Evolutionary conservation across 805 yeast species (phyloP).

Genomic region (Yamadazyma sp.): DNA sequence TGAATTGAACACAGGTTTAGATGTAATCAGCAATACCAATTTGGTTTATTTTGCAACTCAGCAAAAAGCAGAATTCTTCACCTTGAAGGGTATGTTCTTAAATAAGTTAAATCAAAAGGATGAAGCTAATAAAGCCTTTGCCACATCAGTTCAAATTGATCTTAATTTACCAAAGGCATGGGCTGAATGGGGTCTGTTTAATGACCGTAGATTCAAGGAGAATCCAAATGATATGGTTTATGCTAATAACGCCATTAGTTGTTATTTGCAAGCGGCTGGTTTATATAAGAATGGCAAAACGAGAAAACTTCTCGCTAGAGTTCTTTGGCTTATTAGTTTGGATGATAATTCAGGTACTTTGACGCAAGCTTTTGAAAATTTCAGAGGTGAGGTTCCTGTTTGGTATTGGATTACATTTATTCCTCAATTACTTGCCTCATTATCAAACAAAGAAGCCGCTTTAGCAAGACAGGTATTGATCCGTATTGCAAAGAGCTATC

Average conservation of each 20-base stretch:
- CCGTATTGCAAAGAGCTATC: constrained; percentile 92
- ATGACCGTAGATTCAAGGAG: constrained; percentile 83
- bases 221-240: constrained; percentile 74
- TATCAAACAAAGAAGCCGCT: constrained; percentile 88
- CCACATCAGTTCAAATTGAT: constrained; percentile 96
- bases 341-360: constrained; percentile 83
- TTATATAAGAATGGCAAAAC: constrained; percentile 90
- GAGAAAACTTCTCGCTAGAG: constrained; percentile 80
- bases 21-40: constrained; percentile 94
- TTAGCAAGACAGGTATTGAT: constrained; percentile 85
- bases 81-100: constrained; percentile 96
- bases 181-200: constrained; percentile 99
- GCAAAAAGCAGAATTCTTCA: constrained; percentile 97
- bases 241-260: constrained; percentile 92
- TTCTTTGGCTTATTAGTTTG: constrained; percentile 88
- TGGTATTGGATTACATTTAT: constrained; percentile 99
- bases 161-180: constrained; percentile 94
- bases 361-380: constrained; percentile 84
- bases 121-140: constrained; percentile 96
- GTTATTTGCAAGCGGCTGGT: constrained; percentile 97
- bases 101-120: constrained; percentile 87
- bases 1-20: constrained; percentile 91
- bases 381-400: constrained; percentile 94
- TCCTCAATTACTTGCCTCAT: constrained; percentile 86
- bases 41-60: constrained; percentile 94